Base-by-base conservation (phyloP, 2,329 filamentous ascomycete species). In the Chrysosphaeria jannelii region DNA sequence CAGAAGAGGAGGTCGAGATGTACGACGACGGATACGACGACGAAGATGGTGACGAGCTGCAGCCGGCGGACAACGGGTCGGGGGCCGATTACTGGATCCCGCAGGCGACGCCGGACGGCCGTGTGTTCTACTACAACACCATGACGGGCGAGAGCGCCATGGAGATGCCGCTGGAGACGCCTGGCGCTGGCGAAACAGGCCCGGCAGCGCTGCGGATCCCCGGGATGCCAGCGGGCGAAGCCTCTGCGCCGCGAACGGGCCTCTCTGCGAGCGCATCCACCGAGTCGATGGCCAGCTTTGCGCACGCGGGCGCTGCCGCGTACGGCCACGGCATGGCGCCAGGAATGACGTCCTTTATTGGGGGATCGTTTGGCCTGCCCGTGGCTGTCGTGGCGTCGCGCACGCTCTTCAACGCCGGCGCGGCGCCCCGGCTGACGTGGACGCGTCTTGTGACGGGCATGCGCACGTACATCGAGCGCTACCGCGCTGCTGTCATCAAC, bases 41-140 rank as follows among this genome's bases (percentile, higher is more conserved):
- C 10, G 66, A 64, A 14, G 56, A 59, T 18, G 65, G 68, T 4
- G 50, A 51, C 22, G 51, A 53, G 29, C 55, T 76, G 23, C 75
- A 88, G 37, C 64, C 65, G 23, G 52, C 54, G 11, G 57, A 57
- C 21, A 66, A 68, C 36, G 71, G 74, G 38, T 79, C 85, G 34
- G 67, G 81, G 40, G 78, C 81, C 21, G 81, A 88, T 33, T 97
- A 89, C 40, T 97, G 85, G 85, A 90, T 97, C 34, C 85, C 85
- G 10, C 85, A 97, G 48, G 85, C 79, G 9, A 97, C 85, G 0
- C 63, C 75, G 2, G 79, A 93, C 40, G 85, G 85, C 25, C 61
- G 79, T 27, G 47, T 97, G 13, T 97, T 88, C 45, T 97, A 93
- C 47, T 93, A 89, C 55, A 97, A 97, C 44, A 93, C 81, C 30